Evolutionary conservation across 2,329 filamentous ascomycete genomes (phyloP).

Genomic region (Colletotrichum sp.): DNA sequence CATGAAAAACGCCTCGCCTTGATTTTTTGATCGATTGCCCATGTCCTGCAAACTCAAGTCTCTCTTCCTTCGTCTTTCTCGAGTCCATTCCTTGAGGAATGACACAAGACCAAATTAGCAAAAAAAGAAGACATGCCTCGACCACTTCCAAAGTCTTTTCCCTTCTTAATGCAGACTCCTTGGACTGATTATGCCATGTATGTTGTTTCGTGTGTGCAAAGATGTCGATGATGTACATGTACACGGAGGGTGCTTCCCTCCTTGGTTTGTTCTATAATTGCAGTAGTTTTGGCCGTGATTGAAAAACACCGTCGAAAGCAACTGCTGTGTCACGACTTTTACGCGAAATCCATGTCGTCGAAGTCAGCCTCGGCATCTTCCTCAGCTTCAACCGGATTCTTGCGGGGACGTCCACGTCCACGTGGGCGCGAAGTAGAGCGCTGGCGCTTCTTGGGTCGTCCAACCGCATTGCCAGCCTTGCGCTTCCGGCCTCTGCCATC

Average conservation of each 20-base stretch:
- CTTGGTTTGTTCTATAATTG: not conserved
- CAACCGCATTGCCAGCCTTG: conserved; percentile 53
- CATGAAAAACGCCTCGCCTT: conserved; percentile 12
- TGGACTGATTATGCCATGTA: not conserved
- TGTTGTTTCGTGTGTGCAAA: not conserved
- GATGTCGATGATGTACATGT: conserved; percentile 10
- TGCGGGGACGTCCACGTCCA: conserved; percentile 56
- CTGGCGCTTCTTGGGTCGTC: conserved; percentile 63
- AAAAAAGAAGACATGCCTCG: not conserved
- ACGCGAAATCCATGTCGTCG: conserved; percentile 31
- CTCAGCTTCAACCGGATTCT: conserved; percentile 42
- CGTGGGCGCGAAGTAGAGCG: conserved; percentile 58
- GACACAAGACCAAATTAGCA: not conserved
- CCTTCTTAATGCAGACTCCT: conserved; percentile 11
- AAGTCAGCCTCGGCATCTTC: conserved; percentile 40
- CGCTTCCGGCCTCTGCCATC: conserved; percentile 59
- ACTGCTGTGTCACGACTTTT: not conserved
- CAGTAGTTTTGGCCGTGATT: not conserved
- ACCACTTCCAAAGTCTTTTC: not conserved
- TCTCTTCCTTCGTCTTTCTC: not conserved
- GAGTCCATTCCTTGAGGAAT: not conserved
- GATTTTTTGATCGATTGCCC: not conserved
- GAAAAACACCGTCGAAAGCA: not conserved
- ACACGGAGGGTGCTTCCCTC: not conserved
- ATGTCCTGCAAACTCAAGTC: not conserved